phyloP scores from a whole-genome alignment of 176 grass and related monocot species.

The Juncus inflexus region DNA sequence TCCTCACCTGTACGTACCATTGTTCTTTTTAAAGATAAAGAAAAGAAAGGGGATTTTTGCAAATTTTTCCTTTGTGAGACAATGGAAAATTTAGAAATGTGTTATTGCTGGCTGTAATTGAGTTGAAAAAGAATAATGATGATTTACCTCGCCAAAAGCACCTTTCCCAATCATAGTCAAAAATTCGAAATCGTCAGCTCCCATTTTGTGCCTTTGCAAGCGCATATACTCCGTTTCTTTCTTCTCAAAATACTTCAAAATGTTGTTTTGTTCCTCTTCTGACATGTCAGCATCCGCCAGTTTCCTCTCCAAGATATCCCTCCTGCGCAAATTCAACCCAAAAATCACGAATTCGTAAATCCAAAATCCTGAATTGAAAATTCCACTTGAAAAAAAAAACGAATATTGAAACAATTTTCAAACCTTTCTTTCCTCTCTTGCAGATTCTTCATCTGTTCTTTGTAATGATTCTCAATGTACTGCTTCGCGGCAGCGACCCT shows the following conservation, averaged over 20 bases:
- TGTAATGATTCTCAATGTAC: constrained; percentile 98
- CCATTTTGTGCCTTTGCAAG: constrained; percentile 97
- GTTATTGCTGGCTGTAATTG: background rate
- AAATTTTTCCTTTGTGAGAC: background rate
- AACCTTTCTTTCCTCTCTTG: constrained; percentile 90
- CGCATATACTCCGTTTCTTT: constrained; percentile 99
- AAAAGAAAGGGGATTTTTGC: background rate
- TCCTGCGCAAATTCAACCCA: constrained; percentile 36
- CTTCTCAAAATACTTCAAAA: constrained; percentile 89
- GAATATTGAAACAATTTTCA: constrained; percentile 7
- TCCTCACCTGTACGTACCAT: constrained; percentile 61
- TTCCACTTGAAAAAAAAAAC: background rate
- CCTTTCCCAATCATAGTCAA: constrained; percentile 97
- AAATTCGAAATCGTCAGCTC: constrained; percentile 88
- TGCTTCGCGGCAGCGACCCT: constrained; percentile 69
- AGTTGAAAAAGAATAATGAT: background rate
- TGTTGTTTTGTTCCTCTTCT: constrained; percentile 81
- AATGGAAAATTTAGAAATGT: background rate
- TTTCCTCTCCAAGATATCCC: constrained; percentile 80
- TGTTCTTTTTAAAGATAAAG: background rate
- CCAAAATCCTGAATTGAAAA: background rate
- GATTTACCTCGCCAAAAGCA: constrained; percentile 92
- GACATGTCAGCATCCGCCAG: constrained; percentile 79
- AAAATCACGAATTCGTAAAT: constrained; percentile 9
- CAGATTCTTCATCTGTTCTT: constrained; percentile 86